These are phyloP conservation scores for Plenodomus biglobosus DNA, from an alignment of 2,329 filamentous ascomycete species.

Conservation along the genomic window DNA sequence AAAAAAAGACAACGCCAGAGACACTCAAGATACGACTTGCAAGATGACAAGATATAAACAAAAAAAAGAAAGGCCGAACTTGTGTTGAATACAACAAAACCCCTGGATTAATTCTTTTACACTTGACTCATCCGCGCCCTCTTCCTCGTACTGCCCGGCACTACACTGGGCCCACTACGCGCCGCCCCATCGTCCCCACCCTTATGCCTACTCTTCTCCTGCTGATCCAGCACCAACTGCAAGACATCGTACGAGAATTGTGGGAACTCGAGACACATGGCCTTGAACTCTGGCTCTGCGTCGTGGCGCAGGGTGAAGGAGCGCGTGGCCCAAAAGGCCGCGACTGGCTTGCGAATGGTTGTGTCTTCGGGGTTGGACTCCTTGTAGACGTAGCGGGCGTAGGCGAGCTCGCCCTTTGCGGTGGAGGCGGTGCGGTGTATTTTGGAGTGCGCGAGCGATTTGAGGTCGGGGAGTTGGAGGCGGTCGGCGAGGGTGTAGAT, in stretches of 20 bases:
- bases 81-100: too few relatives aligned
- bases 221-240: slow-evolving; percentile 59
- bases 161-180: slow-evolving; percentile 42
- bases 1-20: too few relatives aligned
- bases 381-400: slow-evolving; percentile 86
- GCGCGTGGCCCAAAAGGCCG: slow-evolving; percentile 85
- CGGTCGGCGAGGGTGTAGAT: slow-evolving; percentile 87
- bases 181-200: slow-evolving; percentile 17
- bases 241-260: slow-evolving; percentile 93
- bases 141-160: slow-evolving; percentile 40
- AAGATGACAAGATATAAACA: too few relatives aligned
- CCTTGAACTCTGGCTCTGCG: slow-evolving; percentile 81
- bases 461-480: slow-evolving; percentile 66
- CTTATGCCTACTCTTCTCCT: slow-evolving; percentile 47
- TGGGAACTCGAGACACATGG: slow-evolving; percentile 83
- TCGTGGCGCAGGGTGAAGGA: slow-evolving; percentile 81
- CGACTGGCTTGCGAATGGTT: slow-evolving; percentile 77
- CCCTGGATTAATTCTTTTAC: too few relatives aligned
- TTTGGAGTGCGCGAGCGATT: slow-evolving; percentile 78
- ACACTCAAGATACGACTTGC: too few relatives aligned
- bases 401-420: slow-evolving; percentile 85
- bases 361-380: slow-evolving; percentile 70
- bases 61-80: too few relatives aligned
- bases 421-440: slow-evolving; percentile 90
- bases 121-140: slow-evolving; percentile 34